Percentiles rank a stretch among this genome's conserved stretches.
These are phyloP conservation scores for Hirsutella rhossiliensis DNA, from an alignment of 2,329 filamentous ascomycete species.

Conservation along the genomic window DNA sequence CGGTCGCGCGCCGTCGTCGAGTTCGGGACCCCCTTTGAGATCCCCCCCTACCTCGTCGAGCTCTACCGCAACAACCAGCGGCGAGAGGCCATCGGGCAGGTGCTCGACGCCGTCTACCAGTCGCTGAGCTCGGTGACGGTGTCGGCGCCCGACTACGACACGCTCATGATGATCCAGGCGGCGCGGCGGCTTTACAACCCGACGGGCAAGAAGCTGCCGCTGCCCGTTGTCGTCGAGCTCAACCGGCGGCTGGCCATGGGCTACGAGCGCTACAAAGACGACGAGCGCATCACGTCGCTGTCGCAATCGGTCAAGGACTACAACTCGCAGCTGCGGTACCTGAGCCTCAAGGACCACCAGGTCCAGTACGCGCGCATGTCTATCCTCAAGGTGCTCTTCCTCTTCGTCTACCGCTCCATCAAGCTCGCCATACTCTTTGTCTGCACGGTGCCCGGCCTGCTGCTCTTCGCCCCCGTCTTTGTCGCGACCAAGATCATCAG, in stretches of 20 bases:
- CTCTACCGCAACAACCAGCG: conserved; percentile 76
- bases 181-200: conserved; percentile 88
- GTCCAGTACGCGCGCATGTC: conserved; percentile 84
- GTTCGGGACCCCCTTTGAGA: conserved; percentile 81
- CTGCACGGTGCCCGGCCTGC: conserved; percentile 72
- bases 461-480: conserved; percentile 84
- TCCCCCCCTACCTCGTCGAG: conserved; percentile 70
- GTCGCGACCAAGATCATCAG: conserved; percentile 75
- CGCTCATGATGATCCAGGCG: conserved; percentile 91
- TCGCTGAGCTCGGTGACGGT: conserved; percentile 81
- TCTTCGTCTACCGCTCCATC: conserved; percentile 65
- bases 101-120: conserved; percentile 80
- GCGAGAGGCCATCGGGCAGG: conserved; percentile 73
- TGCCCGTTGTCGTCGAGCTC: conserved; percentile 87
- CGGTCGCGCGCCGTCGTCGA: conserved; percentile 91
- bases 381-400: conserved; percentile 60
- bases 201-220: conserved; percentile 82
- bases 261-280: conserved; percentile 85
- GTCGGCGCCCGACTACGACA: conserved; percentile 88
- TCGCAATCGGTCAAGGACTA: conserved; percentile 70
- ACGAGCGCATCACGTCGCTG: conserved; percentile 67
- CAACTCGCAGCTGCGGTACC: conserved; percentile 73
- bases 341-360: conserved; percentile 88
- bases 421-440: conserved; percentile 69
- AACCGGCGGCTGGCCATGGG: conserved; percentile 85